Conservation (phyloP, 163 green algal species). For the Scenedesmus sp. region DNA sequence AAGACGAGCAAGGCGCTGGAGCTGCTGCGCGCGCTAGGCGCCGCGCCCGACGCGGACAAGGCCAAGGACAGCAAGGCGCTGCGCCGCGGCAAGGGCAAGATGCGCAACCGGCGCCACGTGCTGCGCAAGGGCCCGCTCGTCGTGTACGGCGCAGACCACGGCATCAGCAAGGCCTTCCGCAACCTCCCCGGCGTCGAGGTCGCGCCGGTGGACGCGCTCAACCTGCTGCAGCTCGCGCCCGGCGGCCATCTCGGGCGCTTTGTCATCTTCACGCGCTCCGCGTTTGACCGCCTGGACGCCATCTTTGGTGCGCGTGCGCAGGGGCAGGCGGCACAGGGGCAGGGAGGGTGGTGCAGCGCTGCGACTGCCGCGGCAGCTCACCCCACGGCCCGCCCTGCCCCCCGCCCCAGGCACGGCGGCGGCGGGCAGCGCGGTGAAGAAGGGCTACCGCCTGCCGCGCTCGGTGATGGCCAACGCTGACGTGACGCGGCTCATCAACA, state of each 20-base stretch:
- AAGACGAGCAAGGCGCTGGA: constrained; percentile 97
- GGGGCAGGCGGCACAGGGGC: neutral
- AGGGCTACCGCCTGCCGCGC: constrained; percentile 92
- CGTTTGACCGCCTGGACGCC: constrained; percentile 93
- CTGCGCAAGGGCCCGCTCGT: constrained; percentile 95
- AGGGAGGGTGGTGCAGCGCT: neutral
- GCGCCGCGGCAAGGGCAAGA: constrained; percentile 92
- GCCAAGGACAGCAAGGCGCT: constrained; percentile 83
- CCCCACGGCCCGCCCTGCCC: neutral
- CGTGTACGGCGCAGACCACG: constrained; percentile 88
- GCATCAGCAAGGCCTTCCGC: constrained; percentile 90
- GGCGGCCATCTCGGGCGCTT: constrained; percentile 98
- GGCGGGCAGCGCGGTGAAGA: constrained; percentile 48
- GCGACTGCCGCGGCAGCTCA: neutral
- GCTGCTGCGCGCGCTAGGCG: constrained; percentile 92
- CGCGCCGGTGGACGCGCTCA: constrained; percentile 86
- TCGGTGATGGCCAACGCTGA: constrained; percentile 94
- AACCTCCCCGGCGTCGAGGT: constrained; percentile 98
- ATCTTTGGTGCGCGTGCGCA: constrained; percentile 81
- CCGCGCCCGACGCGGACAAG: constrained; percentile 91
- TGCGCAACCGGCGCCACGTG: constrained; percentile 92
- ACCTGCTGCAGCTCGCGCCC: constrained; percentile 97
- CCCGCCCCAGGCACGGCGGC: constrained; percentile 39
- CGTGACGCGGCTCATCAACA: constrained; percentile 96
- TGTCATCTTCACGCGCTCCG: constrained; percentile 97